Evolutionary conservation across 75 land plant species (phyloP).

Genomic region (Selaginella tamariscina): DNA sequence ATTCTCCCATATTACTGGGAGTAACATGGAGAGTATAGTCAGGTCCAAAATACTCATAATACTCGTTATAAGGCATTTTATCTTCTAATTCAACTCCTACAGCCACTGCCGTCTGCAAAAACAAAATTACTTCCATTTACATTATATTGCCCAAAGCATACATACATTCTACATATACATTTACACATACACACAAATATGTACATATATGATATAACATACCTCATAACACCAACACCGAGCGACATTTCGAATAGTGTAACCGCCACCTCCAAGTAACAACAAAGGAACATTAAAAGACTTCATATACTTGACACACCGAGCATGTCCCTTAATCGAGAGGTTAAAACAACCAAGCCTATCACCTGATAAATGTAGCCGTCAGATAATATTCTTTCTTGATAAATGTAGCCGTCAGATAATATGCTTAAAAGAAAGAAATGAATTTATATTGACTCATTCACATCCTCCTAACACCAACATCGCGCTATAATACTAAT

Average conservation of each 20-base stretch:
- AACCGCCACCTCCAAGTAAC: conserved; percentile 8
- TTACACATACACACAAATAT: too few species aligned
- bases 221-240: conserved; percentile 14
- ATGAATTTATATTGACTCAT: too few species aligned
- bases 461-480: too few species aligned
- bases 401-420: too few species aligned
- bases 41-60: conserved; percentile 61
- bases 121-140: too few species aligned
- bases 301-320: conserved; percentile 2
- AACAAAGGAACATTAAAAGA: conserved; percentile 9
- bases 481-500: too few species aligned
- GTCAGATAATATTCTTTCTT: too few species aligned
- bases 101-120: conserved; percentile 54
- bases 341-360: conserved; percentile 5
- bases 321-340: conserved; percentile 5
- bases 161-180: too few species aligned
- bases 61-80: conserved; percentile 52
- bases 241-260: conserved; percentile 9
- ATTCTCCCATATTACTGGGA: conserved; percentile 48
- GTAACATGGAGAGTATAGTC: conserved; percentile 51
- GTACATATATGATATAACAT: too few species aligned
- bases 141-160: not conserved
- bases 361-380: not conserved
- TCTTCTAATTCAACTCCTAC: conserved; percentile 54
- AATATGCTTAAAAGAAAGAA: too few species aligned